Percentiles rank a stretch among this genome's conserved stretches.
These are phyloP conservation scores for Aegilops longissima DNA, from an alignment of 176 grass and related monocot genomes.

Conservation along the genomic window DNA sequence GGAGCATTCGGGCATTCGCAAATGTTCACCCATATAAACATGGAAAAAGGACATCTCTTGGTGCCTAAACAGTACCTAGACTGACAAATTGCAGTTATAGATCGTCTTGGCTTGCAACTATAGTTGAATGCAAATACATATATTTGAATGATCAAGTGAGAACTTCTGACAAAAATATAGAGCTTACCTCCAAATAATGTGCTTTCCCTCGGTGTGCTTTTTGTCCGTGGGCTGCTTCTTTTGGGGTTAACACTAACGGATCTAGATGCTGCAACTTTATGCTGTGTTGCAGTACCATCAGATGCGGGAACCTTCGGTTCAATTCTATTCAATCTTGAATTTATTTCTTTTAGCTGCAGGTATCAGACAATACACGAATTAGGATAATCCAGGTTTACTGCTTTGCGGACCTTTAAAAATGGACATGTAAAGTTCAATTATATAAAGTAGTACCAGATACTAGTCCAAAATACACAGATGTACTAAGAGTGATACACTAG, in stretches of 20 bases:
- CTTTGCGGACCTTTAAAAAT: slow-evolving; percentile 2
- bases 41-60: neutral
- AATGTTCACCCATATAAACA: neutral
- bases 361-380: slow-evolving; percentile 36
- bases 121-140: slow-evolving; percentile 13
- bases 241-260: slow-evolving; percentile 74
- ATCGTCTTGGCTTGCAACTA: neutral
- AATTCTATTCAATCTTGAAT: slow-evolving; percentile 75
- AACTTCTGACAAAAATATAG: neutral
- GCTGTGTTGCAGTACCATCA: slow-evolving; percentile 46
- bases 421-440: slow-evolving; percentile 2
- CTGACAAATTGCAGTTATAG: slow-evolving; percentile 4
- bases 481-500: slow-evolving; percentile 1
- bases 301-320: slow-evolving; percentile 74
- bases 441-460: neutral
- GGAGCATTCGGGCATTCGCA: neutral
- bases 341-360: slow-evolving; percentile 94
- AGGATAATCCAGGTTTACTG: neutral
- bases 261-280: slow-evolving; percentile 53
- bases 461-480: neutral
- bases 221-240: slow-evolving; percentile 77
- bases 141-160: neutral
- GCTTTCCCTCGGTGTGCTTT: slow-evolving; percentile 58
- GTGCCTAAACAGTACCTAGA: neutral
- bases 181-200: slow-evolving; percentile 71